These are phyloP conservation scores for Pichia terricola DNA, from an alignment of 1,139 yeast species.

Conservation along the genomic window DNA sequence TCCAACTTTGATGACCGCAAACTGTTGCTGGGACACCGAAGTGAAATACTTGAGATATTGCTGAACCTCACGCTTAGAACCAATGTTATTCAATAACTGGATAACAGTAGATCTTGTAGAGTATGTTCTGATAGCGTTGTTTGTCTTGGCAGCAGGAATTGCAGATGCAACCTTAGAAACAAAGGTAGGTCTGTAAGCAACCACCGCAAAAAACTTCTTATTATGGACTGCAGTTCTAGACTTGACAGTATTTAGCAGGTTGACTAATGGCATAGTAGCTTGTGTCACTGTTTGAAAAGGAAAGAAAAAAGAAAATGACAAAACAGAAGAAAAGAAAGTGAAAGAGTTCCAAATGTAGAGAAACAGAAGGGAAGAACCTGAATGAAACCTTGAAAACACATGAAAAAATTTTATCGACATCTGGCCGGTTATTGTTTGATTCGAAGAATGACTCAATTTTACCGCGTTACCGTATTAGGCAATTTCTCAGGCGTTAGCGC, in stretches of 20 bases:
- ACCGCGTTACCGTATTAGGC: too few species aligned
- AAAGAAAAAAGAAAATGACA: too few species aligned
- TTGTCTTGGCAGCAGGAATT: not conserved
- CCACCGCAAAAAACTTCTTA: slow-evolving; percentile 8
- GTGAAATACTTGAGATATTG: slow-evolving; percentile 95
- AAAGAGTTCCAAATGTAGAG: too few species aligned
- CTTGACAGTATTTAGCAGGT: slow-evolving; percentile 4
- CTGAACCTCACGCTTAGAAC: slow-evolving; percentile 95
- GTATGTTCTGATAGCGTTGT: slow-evolving; percentile 14
- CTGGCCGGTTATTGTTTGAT: too few species aligned
- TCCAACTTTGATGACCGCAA: slow-evolving; percentile 97
- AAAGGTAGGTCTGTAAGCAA: slow-evolving; percentile 6
- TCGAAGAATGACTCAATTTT: too few species aligned
- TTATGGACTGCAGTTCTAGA: not conserved
- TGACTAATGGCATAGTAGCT: slow-evolving; percentile 8
- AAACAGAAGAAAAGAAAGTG: too few species aligned
- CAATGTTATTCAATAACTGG: slow-evolving; percentile 88
- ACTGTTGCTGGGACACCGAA: slow-evolving; percentile 90
- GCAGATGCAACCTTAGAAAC: not conserved
- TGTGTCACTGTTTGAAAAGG: too few species aligned
- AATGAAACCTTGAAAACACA: too few species aligned
- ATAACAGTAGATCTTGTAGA: slow-evolving; percentile 92
- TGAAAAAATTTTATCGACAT: too few species aligned
- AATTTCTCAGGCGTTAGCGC: too few species aligned
- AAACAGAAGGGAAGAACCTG: too few species aligned